Evolutionary conservation across 257 asterid genomes (phyloP).

Genomic region (Nicotiana noctiflora): DNA sequence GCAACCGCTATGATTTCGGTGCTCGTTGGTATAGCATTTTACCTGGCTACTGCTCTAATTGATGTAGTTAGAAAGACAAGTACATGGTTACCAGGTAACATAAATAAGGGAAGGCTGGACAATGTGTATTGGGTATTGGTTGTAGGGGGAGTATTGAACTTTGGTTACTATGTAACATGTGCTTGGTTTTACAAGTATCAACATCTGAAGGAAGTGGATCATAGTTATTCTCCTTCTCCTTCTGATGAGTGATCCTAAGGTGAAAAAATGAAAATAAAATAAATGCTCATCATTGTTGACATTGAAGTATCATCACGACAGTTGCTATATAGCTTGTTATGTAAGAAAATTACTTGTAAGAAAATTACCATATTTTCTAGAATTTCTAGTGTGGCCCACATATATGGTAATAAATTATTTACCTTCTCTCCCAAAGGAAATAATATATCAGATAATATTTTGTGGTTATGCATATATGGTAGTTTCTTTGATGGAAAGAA

Average conservation of each 20-base stretch:
- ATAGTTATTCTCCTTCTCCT: not conserved
- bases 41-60: constrained; percentile 8
- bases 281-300: not conserved
- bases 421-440: too few species aligned
- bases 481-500: too few species aligned
- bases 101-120: constrained; percentile 22
- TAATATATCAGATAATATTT: too few species aligned
- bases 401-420: too few species aligned
- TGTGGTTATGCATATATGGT: too few species aligned
- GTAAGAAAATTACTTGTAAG: too few species aligned
- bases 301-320: not conserved
- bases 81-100: constrained; percentile 23
- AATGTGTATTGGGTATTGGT: constrained; percentile 20
- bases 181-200: constrained; percentile 8
- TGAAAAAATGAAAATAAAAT: too few species aligned
- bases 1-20: constrained; percentile 50
- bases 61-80: constrained; percentile 9
- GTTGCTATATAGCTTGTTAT: too few species aligned
- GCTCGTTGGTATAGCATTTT: constrained; percentile 30
- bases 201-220: not conserved
- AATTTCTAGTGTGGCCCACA: too few species aligned
- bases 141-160: constrained; percentile 8
- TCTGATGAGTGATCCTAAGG: not conserved
- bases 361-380: too few species aligned
- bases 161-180: constrained; percentile 12